These are phyloP conservation scores for Cercospora zeina DNA, from an alignment of 2,329 filamentous ascomycete species.

Conservation along the genomic window DNA sequence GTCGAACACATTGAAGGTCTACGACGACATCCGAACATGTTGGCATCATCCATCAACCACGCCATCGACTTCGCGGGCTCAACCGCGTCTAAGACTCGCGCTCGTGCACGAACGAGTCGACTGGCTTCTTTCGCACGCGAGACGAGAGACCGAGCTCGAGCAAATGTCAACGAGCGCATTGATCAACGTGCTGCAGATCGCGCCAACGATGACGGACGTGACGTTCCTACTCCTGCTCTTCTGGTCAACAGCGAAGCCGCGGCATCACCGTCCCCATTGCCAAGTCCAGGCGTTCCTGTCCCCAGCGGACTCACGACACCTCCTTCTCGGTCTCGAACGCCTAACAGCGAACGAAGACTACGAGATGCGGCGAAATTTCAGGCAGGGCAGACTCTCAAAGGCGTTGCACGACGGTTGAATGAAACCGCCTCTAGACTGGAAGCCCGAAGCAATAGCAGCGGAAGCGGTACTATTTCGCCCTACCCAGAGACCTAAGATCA, in stretches of 20 bases:
- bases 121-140: slow-evolving; percentile 29
- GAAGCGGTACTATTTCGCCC: slow-evolving; percentile 21
- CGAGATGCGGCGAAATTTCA: slow-evolving; percentile 26
- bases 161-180: slow-evolving; percentile 25
- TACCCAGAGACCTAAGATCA: slow-evolving; percentile 24
- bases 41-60: slow-evolving; percentile 28
- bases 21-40: slow-evolving; percentile 29
- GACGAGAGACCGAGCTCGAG: slow-evolving; percentile 27
- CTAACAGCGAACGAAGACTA: slow-evolving; percentile 26
- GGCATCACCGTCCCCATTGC: slow-evolving; percentile 9
- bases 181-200: slow-evolving; percentile 22
- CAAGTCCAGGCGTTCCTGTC: slow-evolving; percentile 14
- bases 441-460: slow-evolving; percentile 13
- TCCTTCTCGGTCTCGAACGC: slow-evolving; percentile 22
- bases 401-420: slow-evolving; percentile 25
- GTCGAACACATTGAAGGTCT: slow-evolving; percentile 46
- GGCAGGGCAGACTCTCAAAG: slow-evolving; percentile 27
- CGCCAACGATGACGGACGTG: slow-evolving; percentile 19
- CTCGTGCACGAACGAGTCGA: slow-evolving; percentile 25
- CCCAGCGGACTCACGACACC: slow-evolving; percentile 19
- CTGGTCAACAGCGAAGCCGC: slow-evolving; percentile 15
- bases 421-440: slow-evolving; percentile 27
- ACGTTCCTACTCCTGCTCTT: slow-evolving; percentile 14
- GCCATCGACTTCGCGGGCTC: slow-evolving; percentile 31
- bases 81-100: slow-evolving; percentile 26